Base-by-base conservation (phyloP, 768 basidiomycete genomes). In the Mycena filopes region DNA sequence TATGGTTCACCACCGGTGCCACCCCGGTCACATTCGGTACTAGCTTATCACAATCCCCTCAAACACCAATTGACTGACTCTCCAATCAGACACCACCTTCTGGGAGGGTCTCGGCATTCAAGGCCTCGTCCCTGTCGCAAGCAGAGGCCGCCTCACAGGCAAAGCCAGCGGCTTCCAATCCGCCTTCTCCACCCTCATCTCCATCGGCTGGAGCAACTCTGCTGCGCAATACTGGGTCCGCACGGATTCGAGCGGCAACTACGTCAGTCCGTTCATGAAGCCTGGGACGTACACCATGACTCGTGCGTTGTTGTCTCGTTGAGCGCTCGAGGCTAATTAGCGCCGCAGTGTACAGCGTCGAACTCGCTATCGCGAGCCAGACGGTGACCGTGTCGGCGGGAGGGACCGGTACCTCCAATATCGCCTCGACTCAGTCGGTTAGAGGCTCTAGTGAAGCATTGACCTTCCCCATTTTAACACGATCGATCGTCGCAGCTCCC, bases 211-310 rank as follows among this genome's bases (percentile, higher is more conserved):
- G 66, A 72, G 71, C 29, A 79, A 78, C 55, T 67, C 65, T 26
- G 71, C 62, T 31, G 74, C 75, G 16, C 70, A 79, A 60, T 78
- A 78, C 67, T 79, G 78, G 78, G 73, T 73, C 7, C 75, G 78
- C 23, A 71, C 76, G 10, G 75, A 75, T 42, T 67, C 72, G 12
- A 72, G 67, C 48, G 78, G 74, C 3, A 63, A 72, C 12, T 83
- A 77, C 69, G 75, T 77, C 26, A 75, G 71, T 15, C 82, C 82
- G 5, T 73, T 72, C 58, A 83, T 83, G 81, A 82, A 81, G 63
- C 79, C 81, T 8, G 81, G 81, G 18, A 82, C 80, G 1, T 83
- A 82, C 65, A 82, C 80, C 7, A 77, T 78, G 76, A 81, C 80
- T n/a, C 59, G 78, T 79, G 46, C 45, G 74, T 70, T 9, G 33